phyloP scores from a whole-genome alignment of 306 rosid genomes.

The Inga leiocalycina region DNA sequence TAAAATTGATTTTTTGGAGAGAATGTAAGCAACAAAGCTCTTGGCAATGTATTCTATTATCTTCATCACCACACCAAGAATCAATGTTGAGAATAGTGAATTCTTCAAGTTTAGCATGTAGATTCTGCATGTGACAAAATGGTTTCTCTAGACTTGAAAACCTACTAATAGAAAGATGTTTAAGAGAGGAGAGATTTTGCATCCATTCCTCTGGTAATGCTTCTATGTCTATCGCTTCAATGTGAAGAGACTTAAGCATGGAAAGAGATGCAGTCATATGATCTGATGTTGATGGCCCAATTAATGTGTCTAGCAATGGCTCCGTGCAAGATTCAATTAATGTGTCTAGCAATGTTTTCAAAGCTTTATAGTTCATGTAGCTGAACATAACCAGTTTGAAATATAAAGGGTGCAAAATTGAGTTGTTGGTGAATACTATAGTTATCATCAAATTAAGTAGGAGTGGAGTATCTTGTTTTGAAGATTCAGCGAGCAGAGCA shows the following conservation, averaged over 20 bases:
- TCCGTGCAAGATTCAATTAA: too few relatives aligned
- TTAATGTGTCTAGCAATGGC: too few relatives aligned
- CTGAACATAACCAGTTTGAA: background rate
- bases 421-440: background rate
- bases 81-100: background rate
- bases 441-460: background rate
- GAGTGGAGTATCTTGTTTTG: background rate
- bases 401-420: background rate
- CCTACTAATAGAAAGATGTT: rapidly evolving
- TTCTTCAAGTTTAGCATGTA: background rate
- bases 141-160: background rate
- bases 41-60: background rate
- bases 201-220: background rate
- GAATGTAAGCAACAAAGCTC: background rate
- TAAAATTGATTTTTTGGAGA: background rate
- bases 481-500: background rate
- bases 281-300: background rate
- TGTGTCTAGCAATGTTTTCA: background rate
- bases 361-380: background rate
- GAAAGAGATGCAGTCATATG: background rate
- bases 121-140: background rate
- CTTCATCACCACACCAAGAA: background rate
- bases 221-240: background rate
- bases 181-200: background rate
- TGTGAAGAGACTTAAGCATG: background rate